Evolutionary conservation across 306 rosid species (phyloP).

Genomic region (Vigna hirtella): DNA sequence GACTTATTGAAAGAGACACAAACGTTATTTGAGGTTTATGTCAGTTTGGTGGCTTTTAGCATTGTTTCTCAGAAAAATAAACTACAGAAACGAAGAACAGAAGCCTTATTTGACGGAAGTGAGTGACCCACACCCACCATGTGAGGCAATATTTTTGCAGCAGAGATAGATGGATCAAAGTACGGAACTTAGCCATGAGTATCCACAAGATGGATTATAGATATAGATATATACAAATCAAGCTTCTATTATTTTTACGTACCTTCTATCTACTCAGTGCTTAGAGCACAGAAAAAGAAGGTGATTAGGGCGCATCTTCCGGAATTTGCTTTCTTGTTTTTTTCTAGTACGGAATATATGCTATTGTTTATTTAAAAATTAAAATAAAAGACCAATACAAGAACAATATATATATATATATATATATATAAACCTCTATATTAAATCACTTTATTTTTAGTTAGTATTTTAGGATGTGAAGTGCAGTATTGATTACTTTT

Average conservation of each 20-base stretch:
- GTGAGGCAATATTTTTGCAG: neutral
- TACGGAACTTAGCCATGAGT: neutral
- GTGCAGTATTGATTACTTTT: no score
- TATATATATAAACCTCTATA: no score
- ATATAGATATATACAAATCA: neutral
- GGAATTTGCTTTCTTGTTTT: conserved; percentile 18
- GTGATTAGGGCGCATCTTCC: conserved; percentile 4
- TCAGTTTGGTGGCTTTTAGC: no score
- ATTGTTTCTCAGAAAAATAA: no score
- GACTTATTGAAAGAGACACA: no score
- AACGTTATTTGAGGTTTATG: no score
- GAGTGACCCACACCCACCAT: conserved; percentile 23
- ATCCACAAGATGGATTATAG: neutral
- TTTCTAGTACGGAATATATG: neutral
- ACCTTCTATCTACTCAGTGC: neutral
- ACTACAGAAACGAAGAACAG: neutral
- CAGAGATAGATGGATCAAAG: neutral
- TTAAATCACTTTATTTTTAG: no score
- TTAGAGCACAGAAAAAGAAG: conserved; percentile 7
- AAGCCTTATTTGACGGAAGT: neutral
- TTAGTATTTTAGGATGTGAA: no score
- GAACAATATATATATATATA: no score
- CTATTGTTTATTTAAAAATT: no score
- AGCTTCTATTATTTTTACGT: neutral
- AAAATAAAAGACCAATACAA: no score